These are phyloP conservation scores for Tricholoma hemisulphureum DNA, from an alignment of 768 basidiomycete genomes.

Conservation along the genomic window DNA sequence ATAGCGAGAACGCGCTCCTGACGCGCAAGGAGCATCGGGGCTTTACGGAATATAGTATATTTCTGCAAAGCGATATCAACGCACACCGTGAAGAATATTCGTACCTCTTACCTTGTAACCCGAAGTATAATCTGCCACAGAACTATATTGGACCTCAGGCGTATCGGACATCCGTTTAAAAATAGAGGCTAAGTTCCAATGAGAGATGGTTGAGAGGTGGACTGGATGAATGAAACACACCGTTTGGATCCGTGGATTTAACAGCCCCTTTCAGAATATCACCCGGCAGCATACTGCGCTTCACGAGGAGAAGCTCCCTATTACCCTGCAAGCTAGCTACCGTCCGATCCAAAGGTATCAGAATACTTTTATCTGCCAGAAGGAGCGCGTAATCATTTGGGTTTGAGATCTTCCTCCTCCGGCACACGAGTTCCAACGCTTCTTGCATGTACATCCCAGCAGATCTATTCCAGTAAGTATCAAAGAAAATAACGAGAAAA, in stretches of 20 bases:
- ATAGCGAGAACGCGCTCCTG: slow-evolving; percentile 91
- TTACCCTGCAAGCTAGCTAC: slow-evolving; percentile 94
- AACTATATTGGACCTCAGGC: slow-evolving; percentile 53
- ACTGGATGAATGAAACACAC: slow-evolving; percentile 39
- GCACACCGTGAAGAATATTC: not conserved
- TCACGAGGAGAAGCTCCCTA: slow-evolving; percentile 77
- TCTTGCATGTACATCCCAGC: slow-evolving; percentile 98
- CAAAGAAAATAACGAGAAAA: not conserved
- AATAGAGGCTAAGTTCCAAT: slow-evolving; percentile 67
- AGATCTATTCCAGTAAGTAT: slow-evolving; percentile 44
- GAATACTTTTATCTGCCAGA: slow-evolving; percentile 62
- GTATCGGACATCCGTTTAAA: slow-evolving; percentile 87
- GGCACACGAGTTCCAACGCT: slow-evolving; percentile 81
- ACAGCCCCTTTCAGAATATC: slow-evolving; percentile 64
- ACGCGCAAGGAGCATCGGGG: slow-evolving; percentile 89
- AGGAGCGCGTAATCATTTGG: slow-evolving; percentile 84
- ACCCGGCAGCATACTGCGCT: slow-evolving; percentile 70
- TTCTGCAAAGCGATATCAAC: slow-evolving; percentile 47
- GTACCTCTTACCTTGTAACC: slow-evolving; percentile 72
- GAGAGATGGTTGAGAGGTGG: not conserved
- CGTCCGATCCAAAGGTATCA: slow-evolving; percentile 90
- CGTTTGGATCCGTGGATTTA: slow-evolving; percentile 88
- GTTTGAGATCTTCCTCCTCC: slow-evolving; percentile 61
- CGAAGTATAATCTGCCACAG: slow-evolving; percentile 74
- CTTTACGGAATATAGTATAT: slow-evolving; percentile 90